Evolutionary conservation across 306 rosid species (phyloP), one percentile per base, ranked within the genome.

Genomic region (Neltuma alba): DNA sequence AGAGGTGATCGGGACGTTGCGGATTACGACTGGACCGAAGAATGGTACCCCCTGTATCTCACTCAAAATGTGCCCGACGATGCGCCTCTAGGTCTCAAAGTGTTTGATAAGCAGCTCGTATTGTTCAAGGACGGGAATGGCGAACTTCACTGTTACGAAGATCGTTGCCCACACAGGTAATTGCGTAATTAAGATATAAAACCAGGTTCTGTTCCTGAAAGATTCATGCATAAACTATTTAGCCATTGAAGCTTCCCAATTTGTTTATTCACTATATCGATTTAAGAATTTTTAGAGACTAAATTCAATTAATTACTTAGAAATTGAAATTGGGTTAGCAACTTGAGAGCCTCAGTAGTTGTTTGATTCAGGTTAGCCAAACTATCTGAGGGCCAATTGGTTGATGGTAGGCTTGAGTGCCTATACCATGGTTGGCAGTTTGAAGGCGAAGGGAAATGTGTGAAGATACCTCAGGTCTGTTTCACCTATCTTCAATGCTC

Each of bases 381-480:
- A 77, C 88, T 93, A 65, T 95, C 98, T 16, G 99, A 95, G 84
- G 99, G 99, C 37, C 99, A 95, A 79, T 78, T 95, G 87, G 78
- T 95, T 13, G 98, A 93, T 83, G 99, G 99, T 70, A 93, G 89
- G 75, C 73, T 95, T 30, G 99, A 95, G 83, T 95, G 99, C 76
- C 85, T 95, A 4, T 93, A 95, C 80, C 99, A 95, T 77, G 99
- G 99, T 68, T 95, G 99, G 98, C 99, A 95, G 85, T 95, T 89
- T 44, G 94, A 92, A 77, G 99, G 98, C 5, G 89, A 85, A n/a
- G 99, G 99, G 0, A 91, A 91, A 86, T 93, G 98, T 77, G 98
- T 93, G 28, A 95, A 89, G 91, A 95, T 95, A 74, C 99, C 98
- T 73, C 99, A 95, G 99, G 99, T 91, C 30, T 48, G 87, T 80